phyloP scores from a whole-genome alignment of 331 rosid genomes.

The Malus hybrid region DNA sequence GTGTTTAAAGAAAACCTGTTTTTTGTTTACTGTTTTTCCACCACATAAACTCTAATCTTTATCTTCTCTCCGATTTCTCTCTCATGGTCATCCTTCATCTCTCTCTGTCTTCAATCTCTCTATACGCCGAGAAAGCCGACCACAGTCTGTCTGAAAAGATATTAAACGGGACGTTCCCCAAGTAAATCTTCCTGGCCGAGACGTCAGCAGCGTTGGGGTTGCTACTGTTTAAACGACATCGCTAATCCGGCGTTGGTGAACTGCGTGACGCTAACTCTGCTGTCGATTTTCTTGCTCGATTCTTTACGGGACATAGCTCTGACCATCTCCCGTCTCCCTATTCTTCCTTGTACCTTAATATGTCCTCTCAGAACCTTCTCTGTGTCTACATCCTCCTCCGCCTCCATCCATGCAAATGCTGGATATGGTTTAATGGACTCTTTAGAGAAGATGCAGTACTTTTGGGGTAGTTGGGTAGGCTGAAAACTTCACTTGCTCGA shows the following conservation, averaged over 20 bases:
- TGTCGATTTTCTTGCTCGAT: constrained; percentile 63
- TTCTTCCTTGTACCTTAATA: constrained; percentile 31
- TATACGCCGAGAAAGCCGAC: constrained; percentile 27
- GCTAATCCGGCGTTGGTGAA: constrained; percentile 37
- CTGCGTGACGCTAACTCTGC: constrained; percentile 61
- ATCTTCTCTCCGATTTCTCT: no score
- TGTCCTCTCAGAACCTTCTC: constrained; percentile 30
- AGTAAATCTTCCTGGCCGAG: constrained; percentile 45
- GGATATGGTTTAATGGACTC: constrained; percentile 40
- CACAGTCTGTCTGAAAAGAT: constrained; percentile 42
- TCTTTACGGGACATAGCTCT: constrained; percentile 37
- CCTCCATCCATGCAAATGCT: constrained; percentile 80
- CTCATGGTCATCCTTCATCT: no score
- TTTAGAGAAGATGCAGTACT: constrained; percentile 43
- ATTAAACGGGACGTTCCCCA: constrained; percentile 58
- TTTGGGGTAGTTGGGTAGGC: constrained; percentile 26
- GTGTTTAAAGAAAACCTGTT: no score
- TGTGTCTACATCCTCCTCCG: constrained; percentile 38
- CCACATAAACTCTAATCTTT: no score
- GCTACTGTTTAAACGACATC: neutral
- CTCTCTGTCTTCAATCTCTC: constrained; percentile 30
- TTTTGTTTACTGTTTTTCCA: no score
- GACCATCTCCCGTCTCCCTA: constrained; percentile 46
- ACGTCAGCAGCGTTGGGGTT: constrained; percentile 15
- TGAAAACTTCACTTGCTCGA: constrained; percentile 23